These are phyloP conservation scores for Elsinoe perseae DNA, from an alignment of 2,329 filamentous ascomycete genomes.

Conservation along the genomic window DNA sequence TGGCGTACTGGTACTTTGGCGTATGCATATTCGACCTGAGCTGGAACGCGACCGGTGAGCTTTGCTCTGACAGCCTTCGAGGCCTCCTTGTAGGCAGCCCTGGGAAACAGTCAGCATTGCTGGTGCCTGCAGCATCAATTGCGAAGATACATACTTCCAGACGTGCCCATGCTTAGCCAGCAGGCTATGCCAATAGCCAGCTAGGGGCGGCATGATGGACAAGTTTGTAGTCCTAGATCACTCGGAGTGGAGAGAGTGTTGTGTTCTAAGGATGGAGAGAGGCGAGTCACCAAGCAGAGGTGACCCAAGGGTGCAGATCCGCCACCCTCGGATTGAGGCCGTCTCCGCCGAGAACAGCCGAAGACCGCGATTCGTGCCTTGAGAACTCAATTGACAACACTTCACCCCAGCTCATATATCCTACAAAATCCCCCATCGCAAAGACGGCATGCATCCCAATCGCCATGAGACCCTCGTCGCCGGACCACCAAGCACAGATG, in stretches of 20 bases:
- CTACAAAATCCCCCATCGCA: too few species aligned
- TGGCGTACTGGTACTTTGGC: slow-evolving; percentile 51
- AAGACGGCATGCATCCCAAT: background rate
- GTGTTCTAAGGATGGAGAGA: background rate
- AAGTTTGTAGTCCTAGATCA: background rate
- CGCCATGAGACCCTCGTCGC: background rate
- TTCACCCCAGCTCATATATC: too few species aligned
- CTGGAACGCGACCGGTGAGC: slow-evolving; percentile 34
- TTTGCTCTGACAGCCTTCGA: slow-evolving; percentile 26
- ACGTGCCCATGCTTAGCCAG: slow-evolving; percentile 29
- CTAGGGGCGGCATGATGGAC: slow-evolving; percentile 30
- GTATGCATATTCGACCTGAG: slow-evolving; percentile 52
- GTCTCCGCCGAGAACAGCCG: background rate
- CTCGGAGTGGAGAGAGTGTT: background rate
- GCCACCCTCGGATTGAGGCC: background rate
- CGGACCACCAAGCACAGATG: background rate
- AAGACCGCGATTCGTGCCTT: background rate
- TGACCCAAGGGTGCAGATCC: background rate
- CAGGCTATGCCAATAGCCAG: slow-evolving; percentile 32
- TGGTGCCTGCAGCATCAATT: background rate
- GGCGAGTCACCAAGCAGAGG: background rate
- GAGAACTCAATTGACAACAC: too few species aligned
- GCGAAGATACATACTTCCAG: slow-evolving; percentile 22
- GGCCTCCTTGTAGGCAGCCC: slow-evolving; percentile 25
- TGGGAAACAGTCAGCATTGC: slow-evolving; percentile 8